Conservation (phyloP, 306 rosid genomes). For the Amphicarpaea edgeworthii region DNA sequence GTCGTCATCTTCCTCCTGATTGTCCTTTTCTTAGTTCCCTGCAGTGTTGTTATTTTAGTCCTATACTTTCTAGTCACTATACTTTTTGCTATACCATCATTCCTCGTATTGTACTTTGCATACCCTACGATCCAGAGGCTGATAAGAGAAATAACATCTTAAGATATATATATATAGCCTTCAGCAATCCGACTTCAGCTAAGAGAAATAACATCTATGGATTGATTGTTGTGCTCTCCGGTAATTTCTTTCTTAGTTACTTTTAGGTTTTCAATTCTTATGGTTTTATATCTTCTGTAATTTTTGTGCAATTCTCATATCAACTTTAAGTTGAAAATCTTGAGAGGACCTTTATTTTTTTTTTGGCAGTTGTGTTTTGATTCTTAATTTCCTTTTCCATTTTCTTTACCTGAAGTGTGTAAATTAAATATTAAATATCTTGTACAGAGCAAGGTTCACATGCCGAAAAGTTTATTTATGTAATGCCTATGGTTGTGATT, state of each 20-base stretch:
- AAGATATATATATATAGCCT: slow-evolving; percentile 51
- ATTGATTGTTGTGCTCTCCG: slow-evolving; percentile 37
- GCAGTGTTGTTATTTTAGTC: slow-evolving; percentile 72
- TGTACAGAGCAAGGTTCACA: slow-evolving; percentile 36
- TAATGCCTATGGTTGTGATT: slow-evolving; percentile 22
- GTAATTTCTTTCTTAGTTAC: slow-evolving; percentile 9
- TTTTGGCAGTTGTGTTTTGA: slow-evolving; percentile 36
- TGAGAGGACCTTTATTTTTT: slow-evolving; percentile 11
- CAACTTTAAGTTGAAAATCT: slow-evolving; percentile 37
- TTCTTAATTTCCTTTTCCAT: neutral
- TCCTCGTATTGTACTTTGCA: slow-evolving; percentile 74
- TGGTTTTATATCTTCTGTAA: slow-evolving; percentile 23
- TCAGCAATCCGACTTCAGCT: slow-evolving; percentile 30
- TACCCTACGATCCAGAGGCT: slow-evolving; percentile 78
- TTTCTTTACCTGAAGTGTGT: neutral
- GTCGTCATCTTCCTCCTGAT: slow-evolving; percentile 72
- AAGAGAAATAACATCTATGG: neutral
- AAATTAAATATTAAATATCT: slow-evolving; percentile 13
- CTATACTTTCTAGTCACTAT: slow-evolving; percentile 79
- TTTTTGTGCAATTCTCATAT: slow-evolving; percentile 21
- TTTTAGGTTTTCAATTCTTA: slow-evolving; percentile 40
- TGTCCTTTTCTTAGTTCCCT: slow-evolving; percentile 71
- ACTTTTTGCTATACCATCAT: slow-evolving; percentile 87
- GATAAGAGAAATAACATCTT: slow-evolving; percentile 74
- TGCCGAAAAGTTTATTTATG: slow-evolving; percentile 15